A percentile compares a stretch with the other conserved stretches of the same genome.
phyloP scores from a whole-genome alignment of 2,329 filamentous ascomycete species.

The Calonectria leucothoes region DNA sequence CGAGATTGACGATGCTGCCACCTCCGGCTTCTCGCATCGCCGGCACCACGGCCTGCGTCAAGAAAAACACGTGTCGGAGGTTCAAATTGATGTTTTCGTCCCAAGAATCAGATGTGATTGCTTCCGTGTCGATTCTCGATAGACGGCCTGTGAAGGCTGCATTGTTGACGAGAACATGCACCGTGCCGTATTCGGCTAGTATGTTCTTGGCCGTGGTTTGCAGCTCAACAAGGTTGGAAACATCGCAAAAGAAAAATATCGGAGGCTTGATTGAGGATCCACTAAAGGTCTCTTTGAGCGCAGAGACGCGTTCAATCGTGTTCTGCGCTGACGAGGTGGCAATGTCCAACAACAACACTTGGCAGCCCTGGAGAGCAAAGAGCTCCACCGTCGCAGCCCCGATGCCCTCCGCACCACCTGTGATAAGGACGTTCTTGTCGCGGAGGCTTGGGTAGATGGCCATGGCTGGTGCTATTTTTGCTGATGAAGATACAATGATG shows the following conservation, averaged over 20 bases:
- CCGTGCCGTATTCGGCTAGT: constrained; percentile 44
- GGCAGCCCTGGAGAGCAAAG: constrained; percentile 57
- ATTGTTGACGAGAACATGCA: constrained; percentile 89
- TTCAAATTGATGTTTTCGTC: constrained; percentile 57
- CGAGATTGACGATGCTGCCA: constrained; percentile 67
- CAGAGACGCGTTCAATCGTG: constrained; percentile 42
- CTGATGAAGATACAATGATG: neutral
- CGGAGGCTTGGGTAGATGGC: constrained; percentile 56
- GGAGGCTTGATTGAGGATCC: constrained; percentile 39
- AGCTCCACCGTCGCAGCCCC: constrained; percentile 56
- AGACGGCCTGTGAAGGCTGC: constrained; percentile 62
- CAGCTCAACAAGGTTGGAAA: constrained; percentile 50
- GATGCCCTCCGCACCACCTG: constrained; percentile 60
- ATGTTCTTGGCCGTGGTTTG: constrained; percentile 48
- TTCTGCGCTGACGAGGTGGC: constrained; percentile 38
- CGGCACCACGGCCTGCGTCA: constrained; percentile 77
- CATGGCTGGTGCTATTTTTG: neutral
- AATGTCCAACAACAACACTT: constrained; percentile 58
- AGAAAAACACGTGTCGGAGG: constrained; percentile 65
- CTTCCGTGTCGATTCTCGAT: constrained; percentile 42
- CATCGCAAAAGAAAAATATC: constrained; percentile 55
- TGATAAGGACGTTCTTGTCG: constrained; percentile 55
- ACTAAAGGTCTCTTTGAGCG: constrained; percentile 13
- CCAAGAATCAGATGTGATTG: constrained; percentile 55
- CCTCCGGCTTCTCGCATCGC: constrained; percentile 59